Percentiles rank a stretch among this genome's conserved stretches.
Conservation (phyloP, 1,139 yeast genomes). For the Blastobotrys apis region DNA sequence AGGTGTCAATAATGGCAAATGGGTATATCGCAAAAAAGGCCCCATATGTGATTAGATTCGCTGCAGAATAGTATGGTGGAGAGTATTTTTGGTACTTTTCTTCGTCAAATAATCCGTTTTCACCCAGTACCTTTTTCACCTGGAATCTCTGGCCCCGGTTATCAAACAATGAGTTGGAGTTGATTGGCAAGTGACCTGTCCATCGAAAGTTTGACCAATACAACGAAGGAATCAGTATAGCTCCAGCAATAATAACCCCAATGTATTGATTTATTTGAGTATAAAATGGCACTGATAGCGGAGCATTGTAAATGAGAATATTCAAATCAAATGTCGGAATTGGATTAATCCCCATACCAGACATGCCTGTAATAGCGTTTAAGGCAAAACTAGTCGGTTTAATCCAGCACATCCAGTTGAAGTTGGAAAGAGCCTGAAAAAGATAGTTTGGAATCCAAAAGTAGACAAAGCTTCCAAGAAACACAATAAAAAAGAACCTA, state of each 20-base stretch:
- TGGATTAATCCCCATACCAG: conserved; percentile 59
- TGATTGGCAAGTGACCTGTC: conserved; percentile 52
- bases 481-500: conserved; percentile 42
- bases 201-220: conserved; percentile 49
- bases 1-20: conserved; percentile 46
- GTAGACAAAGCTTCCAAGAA: conserved; percentile 43
- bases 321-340: conserved; percentile 40
- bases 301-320: conserved; percentile 28
- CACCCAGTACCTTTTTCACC: conserved; percentile 42
- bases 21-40: conserved; percentile 54
- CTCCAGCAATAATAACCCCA: conserved; percentile 44
- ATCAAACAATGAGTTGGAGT: conserved; percentile 44
- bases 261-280: conserved; percentile 39
- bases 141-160: conserved; percentile 45
- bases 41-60: conserved; percentile 51
- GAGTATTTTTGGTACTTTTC: conserved; percentile 35
- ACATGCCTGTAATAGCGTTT: conserved; percentile 52
- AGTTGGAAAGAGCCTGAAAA: conserved; percentile 47
- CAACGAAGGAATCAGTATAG: conserved; percentile 40
- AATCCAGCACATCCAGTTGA: conserved; percentile 66
- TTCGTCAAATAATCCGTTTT: conserved; percentile 33
- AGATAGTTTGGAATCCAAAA: conserved; percentile 56
- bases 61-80: conserved; percentile 60
- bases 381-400: conserved; percentile 50
- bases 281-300: conserved; percentile 43